Evolutionary conservation across 2,329 filamentous ascomycete species (phyloP), one percentile per base, ranked within the genome.

Genomic region (Basipetospora sp.): DNA sequence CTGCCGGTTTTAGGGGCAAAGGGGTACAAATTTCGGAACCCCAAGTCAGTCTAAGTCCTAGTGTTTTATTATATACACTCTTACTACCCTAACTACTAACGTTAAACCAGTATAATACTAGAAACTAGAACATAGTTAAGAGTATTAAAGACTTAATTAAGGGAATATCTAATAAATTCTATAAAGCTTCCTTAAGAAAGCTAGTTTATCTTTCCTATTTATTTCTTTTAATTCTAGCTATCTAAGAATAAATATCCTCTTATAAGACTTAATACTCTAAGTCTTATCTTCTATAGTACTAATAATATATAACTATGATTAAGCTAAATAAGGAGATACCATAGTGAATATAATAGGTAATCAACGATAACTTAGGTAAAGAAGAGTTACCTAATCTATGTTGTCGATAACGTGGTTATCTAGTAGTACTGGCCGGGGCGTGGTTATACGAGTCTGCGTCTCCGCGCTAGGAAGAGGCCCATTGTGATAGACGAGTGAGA

Each of bases 1-100:
- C 32, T 34, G 16, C 13, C 32, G 25, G n/a, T 22, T 15, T 34
- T 34, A n/a, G 32, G 11, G 15, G 32, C 32, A 25, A 25, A 34
- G 32, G 32, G 9, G 32, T 34, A 20, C 32, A 13, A n/a, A 34
- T 34, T 34, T 34, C 32, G 25, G 32, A 34, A 34, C 32, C 17
- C 16, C 31, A 25, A 4, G 32, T 34, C 18, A 34, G 11, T 20
- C 18, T 8, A n/a, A 25, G 5, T 22, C 19, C n/a, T n/a, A n/a
- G n/a, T 25, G 18, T 10, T 13, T 5, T 9, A 14, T n/a, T n/a
- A 34, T 22, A 15, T 34, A 34, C 32, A 34, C 32, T 34, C 13
- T 26, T 4, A 8, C 9, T n/a, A 5, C 32, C 32, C n/a, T n/a
- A n/a, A n/a, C n/a, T n/a, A n/a, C n/a, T n/a, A n/a, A 22, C 32